Base-by-base conservation (phyloP, 139 green algal species). In the Auxenochlorella pyrenoidosa region DNA sequence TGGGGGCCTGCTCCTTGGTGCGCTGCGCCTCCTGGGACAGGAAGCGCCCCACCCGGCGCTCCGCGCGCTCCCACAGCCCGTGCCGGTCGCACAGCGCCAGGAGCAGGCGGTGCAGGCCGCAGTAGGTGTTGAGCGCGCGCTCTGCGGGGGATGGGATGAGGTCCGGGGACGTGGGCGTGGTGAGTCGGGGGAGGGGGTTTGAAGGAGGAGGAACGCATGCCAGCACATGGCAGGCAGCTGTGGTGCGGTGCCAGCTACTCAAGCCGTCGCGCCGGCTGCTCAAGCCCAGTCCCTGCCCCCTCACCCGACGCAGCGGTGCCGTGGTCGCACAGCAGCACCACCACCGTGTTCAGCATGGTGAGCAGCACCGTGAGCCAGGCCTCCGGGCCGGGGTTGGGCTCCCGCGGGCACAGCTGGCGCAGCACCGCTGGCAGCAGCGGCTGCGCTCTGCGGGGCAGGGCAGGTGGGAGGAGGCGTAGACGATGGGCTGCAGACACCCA, bases 281-380 rank as follows among this genome's bases (percentile, higher is more conserved):
- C n/a, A n/a, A n/a, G n/a, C n/a, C n/a, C n/a, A n/a, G n/a, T n/a
- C n/a, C n/a, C n/a, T n/a, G n/a, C n/a, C n/a, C n/a, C n/a, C n/a
- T n/a, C 47, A 82, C 76, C 76, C 8, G 76, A 82, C 0, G 47
- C 88, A 36, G 71, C 54, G 28, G 85, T 34, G 0, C 84, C 88
- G 3, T 85, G 82, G 79, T 91, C 88, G 34, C 51, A 47, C 22
- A 91, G 79, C 79, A 91, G 88, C 41, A 91, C 84, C 26, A 83
- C 79, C 54, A 73, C 68, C 26, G 88, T 91, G 88, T 91, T 89
- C 58, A 91, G 68, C 58, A 85, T 38, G 22, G 85, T 89, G 84
- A 79, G 71, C 70, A 89, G 58, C 32, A 89, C 88, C 13, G 86
- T 36, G 58, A 91, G 88, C 88, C 88, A 91, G 3, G 32, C 21